Evolutionary conservation across 2,329 filamentous ascomycete species (phyloP).

Genomic region (Neopestalotiopsis sp.): DNA sequence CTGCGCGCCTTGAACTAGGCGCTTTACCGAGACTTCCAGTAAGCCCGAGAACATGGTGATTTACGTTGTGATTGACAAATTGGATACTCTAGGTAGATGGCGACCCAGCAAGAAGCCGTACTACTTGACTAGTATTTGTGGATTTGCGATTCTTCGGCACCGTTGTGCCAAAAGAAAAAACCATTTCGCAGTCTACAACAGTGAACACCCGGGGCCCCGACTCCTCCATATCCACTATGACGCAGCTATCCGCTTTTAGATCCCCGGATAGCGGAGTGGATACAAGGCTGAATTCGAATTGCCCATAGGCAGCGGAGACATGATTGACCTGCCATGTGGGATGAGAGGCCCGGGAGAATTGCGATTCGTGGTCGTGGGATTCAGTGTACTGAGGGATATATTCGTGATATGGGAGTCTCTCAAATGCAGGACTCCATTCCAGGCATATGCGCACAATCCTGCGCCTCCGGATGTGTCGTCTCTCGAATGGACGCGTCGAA

Average conservation of each 20-base stretch:
- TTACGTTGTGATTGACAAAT: neutral
- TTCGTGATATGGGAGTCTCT: too few relatives aligned
- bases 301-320: neutral
- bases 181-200: neutral
- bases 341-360: neutral
- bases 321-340: neutral
- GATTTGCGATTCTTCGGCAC: neutral
- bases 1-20: too few relatives aligned
- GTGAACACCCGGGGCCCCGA: neutral
- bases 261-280: slow-evolving; percentile 2
- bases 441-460: neutral
- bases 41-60: neutral
- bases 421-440: too few relatives aligned
- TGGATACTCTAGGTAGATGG: neutral
- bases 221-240: slow-evolving; percentile 9
- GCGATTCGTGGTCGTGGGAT: neutral
- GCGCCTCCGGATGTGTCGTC: too few relatives aligned
- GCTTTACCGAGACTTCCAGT: too few relatives aligned
- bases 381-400: neutral
- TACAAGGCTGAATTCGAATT: neutral
- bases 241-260: slow-evolving; percentile 7
- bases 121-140: neutral
- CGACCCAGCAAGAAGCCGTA: neutral
- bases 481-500: too few relatives aligned
- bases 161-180: neutral